Base-by-base conservation (phyloP, 2,329 filamentous ascomycete species). In the Talaromyces atroroseus region DNA sequence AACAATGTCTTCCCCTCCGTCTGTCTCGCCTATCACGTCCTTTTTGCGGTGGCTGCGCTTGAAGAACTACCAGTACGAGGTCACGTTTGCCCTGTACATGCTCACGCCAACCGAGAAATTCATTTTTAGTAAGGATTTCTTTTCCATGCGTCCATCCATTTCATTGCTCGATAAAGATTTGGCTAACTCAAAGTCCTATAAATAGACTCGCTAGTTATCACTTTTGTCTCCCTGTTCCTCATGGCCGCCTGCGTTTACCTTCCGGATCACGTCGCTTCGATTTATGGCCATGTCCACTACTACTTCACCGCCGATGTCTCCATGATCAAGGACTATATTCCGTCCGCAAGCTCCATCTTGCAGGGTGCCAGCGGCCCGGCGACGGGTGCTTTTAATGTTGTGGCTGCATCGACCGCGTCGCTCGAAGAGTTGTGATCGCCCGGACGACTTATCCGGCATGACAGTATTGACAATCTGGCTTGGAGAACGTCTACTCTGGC, bases 21-120 rank as follows among this genome's bases (percentile, higher is more conserved):
- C 66, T 52, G 49, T 65, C 24, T 70, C 69, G 63, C 52, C 69
- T 59, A 74, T 82, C 11, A 76, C 78, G 24, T 74, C 75, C 32
- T 70, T 95, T 66, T 82, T 89, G 62, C 86, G 87, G 73, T 96
- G 92, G 90, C 81, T 97, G 64, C 86, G 91, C 74, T 84, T 92
- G 74, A 99, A 99, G 82, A 86, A 92, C 72, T 96, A 97, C 80
- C 94, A 97, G 79, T 91, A 97, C 71, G 94, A 99, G 78, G 92
- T 97, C 72, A 96, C 92, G 12, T 94, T 95, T 75, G 88, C 89
- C 59, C 83, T 97, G 24, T 97, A 99, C 81, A 97, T 99, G 89
- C 87, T 96, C 66, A 96, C 92, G 38, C 88, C 91, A 1, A 91
- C 88, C 52, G 94, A 99, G 79, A 96, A 96, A 74, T 92, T 96